Percentiles rank a stretch among this genome's conserved stretches.
These are phyloP conservation scores for Blumeria hordei DNA, from an alignment of 2,329 filamentous ascomycete species.

Conservation along the genomic window DNA sequence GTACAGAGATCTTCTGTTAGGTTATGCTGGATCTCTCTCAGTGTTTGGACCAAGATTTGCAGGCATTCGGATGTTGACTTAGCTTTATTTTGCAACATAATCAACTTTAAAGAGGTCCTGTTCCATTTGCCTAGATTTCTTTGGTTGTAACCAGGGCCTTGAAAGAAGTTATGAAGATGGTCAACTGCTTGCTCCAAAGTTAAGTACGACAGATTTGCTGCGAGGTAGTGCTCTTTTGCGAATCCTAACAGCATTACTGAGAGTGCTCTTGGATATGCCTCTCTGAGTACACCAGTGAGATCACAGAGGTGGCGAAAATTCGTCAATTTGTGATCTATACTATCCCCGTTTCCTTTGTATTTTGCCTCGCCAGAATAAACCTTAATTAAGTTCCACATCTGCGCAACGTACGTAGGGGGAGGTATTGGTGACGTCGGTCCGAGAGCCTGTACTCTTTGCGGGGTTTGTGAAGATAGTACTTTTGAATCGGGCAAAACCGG, in stretches of 20 bases:
- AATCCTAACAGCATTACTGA: constrained; percentile 2
- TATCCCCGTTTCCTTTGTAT: neutral
- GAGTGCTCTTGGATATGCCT: constrained; percentile 1
- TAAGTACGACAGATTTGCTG: neutral
- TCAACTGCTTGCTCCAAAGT: neutral
- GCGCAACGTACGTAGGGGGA: neutral
- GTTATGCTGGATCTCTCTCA: neutral
- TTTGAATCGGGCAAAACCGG: neutral
- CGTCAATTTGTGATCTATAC: neutral
- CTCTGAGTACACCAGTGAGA: neutral
- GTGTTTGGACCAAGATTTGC: neutral
- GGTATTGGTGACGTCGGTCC: neutral
- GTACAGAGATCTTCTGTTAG: neutral
- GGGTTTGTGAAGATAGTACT: neutral
- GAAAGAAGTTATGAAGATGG: constrained; percentile 2
- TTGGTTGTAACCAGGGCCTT: constrained; percentile 1
- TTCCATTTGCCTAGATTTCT: constrained; percentile 2
- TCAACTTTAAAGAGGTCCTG: neutral
- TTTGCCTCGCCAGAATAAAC: neutral
- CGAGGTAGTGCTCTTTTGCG: constrained; percentile 2
- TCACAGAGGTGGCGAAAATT: constrained; percentile 2
- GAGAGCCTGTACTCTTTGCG: neutral
- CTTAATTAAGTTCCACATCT: neutral
- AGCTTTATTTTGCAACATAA: neutral
- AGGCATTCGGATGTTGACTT: constrained; percentile 1